Evolutionary conservation across 129 eudicot species (phyloP).

Genomic region (Deinandra increscens): DNA sequence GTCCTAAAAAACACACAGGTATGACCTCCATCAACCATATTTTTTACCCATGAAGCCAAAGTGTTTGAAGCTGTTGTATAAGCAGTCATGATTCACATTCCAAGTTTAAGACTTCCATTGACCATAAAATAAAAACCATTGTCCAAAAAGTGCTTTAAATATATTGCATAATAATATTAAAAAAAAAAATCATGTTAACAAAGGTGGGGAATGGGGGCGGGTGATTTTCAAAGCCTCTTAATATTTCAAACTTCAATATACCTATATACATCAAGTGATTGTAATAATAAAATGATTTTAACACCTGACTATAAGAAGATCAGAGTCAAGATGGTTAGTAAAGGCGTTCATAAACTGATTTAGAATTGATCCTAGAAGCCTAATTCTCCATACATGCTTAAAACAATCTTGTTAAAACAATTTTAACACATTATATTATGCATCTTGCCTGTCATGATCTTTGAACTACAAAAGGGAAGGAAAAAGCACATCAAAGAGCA

Average conservation of each 20-base stretch:
- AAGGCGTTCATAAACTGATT: conserved; percentile 94
- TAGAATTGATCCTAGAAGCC: conserved; percentile 83
- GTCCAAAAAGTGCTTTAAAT: conserved; percentile 19
- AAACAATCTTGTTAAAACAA: conserved; percentile 16
- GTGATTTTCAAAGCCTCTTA: too few species aligned
- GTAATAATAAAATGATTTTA: not conserved
- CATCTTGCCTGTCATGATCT: not conserved
- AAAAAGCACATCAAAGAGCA: not conserved
- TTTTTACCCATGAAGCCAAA: conserved; percentile 88
- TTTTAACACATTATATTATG: not conserved
- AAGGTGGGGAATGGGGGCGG: too few species aligned
- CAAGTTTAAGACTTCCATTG: conserved; percentile 69
- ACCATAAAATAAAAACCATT: conserved; percentile 88
- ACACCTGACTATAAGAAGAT: conserved; percentile 87
- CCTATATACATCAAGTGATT: too few species aligned
- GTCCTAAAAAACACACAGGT: conserved; percentile 87
- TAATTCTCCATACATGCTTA: conserved; percentile 91
- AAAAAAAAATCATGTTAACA: not conserved
- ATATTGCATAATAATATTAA: not conserved
- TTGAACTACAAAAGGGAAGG: not conserved
- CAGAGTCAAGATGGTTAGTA: conserved; percentile 98
- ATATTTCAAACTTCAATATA: too few species aligned
- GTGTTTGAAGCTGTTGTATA: conserved; percentile 63
- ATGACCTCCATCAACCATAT: conserved; percentile 51
- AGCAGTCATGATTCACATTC: conserved; percentile 64